Evolutionary conservation across 495 filamentous ascomycete species (phyloP).

Genomic region (Clohesyomyces aquaticus): DNA sequence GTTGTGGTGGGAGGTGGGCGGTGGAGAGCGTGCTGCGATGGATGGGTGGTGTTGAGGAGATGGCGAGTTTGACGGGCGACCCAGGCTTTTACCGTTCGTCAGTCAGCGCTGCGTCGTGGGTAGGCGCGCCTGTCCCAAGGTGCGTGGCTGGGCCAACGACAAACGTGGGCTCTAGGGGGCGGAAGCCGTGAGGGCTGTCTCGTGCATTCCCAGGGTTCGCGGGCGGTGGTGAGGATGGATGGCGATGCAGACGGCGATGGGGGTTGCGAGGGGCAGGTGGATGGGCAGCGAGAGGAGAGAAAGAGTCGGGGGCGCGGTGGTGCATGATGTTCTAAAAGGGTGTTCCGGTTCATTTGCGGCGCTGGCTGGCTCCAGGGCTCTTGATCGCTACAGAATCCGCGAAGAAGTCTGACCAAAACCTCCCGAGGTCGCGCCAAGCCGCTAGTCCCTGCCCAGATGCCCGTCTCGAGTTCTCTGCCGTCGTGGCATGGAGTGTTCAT

Average conservation of each 20-base stretch:
- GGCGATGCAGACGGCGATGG: constrained; percentile 2
- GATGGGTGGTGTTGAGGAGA: background rate
- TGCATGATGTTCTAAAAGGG: background rate
- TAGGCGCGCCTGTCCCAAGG: background rate
- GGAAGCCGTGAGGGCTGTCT: background rate
- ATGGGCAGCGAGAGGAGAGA: background rate
- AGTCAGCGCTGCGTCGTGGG: background rate
- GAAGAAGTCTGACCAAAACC: background rate
- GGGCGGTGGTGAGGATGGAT: background rate
- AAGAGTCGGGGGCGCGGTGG: constrained; percentile 6
- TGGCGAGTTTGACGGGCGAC: background rate
- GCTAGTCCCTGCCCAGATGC: background rate
- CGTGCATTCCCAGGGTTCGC: constrained; percentile 1
- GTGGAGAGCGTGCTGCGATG: constrained; percentile 8
- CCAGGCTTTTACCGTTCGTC: background rate
- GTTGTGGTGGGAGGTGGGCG: constrained; percentile 9
- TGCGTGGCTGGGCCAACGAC: background rate
- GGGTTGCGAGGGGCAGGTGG: background rate
- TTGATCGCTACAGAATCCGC: constrained; percentile 1
- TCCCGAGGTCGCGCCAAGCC: background rate
- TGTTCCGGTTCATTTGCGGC: constrained; percentile 14
- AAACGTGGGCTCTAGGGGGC: background rate
- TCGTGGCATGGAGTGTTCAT: background rate
- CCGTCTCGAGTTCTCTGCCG: background rate
- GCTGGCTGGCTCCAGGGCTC: constrained; percentile 6